Percentiles rank a stretch among this genome's conserved stretches.
These are phyloP conservation scores for Trypanosoma boissoni DNA, from an alignment of 208 protist genomes.

Conservation along the genomic window DNA sequence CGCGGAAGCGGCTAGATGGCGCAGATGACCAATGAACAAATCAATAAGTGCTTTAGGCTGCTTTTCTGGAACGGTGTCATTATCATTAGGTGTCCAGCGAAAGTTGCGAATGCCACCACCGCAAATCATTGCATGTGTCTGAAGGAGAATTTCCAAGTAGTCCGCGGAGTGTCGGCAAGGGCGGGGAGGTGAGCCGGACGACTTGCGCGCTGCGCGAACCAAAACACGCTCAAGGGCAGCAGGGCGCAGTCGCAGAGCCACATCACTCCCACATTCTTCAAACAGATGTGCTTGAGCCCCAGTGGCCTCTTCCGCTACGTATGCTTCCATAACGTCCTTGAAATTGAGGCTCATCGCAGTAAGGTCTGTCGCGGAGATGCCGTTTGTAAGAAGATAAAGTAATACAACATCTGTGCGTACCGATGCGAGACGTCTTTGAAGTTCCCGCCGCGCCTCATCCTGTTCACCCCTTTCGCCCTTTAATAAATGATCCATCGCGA, in stretches of 20 bases:
- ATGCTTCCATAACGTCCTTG: slow-evolving; percentile 58
- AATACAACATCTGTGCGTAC: slow-evolving; percentile 65
- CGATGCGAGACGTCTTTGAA: slow-evolving; percentile 34
- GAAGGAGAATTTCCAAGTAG: slow-evolving; percentile 62
- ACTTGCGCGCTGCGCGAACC: slow-evolving; percentile 30
- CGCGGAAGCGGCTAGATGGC: slow-evolving; percentile 17
- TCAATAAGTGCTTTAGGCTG: slow-evolving; percentile 41
- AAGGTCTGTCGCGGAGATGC: slow-evolving; percentile 48
- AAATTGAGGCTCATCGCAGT: slow-evolving; percentile 38
- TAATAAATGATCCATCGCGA: slow-evolving; percentile 50
- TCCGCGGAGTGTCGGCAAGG: slow-evolving; percentile 37
- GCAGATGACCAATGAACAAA: slow-evolving; percentile 47
- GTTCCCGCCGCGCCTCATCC: slow-evolving; percentile 3
- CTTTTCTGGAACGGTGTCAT: slow-evolving; percentile 45
- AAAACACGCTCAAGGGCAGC: slow-evolving; percentile 38
- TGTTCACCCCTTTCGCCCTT: slow-evolving; percentile 11
- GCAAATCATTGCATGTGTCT: slow-evolving; percentile 59
- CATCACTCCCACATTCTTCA: slow-evolving; percentile 5
- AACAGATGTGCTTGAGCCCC: slow-evolving; percentile 17
- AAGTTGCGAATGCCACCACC: slow-evolving; percentile 49
- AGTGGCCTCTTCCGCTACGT: slow-evolving; percentile 25
- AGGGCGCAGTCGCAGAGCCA: slow-evolving; percentile 36
- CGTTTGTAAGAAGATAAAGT: slow-evolving; percentile 57
- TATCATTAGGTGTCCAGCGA: slow-evolving; percentile 35
- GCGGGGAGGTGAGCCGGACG: not conserved